phyloP scores from a whole-genome alignment of 495 filamentous ascomycete species.

The Penicillium flavigenum region DNA sequence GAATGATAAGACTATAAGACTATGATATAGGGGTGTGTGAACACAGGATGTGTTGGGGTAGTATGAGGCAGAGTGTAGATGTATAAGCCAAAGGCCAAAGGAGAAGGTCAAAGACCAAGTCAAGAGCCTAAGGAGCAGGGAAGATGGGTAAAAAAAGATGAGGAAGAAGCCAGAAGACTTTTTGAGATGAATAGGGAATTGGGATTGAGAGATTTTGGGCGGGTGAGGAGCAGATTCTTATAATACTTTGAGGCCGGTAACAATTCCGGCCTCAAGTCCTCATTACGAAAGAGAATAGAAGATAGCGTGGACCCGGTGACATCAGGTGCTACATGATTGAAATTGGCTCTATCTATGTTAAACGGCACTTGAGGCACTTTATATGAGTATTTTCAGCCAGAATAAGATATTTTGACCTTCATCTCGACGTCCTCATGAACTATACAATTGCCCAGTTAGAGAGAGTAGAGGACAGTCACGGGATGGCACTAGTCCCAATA shows the following conservation, averaged over 20 bases:
- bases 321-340: slow-evolving; percentile 10
- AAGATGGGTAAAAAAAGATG: slow-evolving; percentile 18
- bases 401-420: slow-evolving; percentile 12
- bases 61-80: slow-evolving; percentile 40
- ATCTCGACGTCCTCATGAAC: slow-evolving; percentile 22
- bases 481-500: slow-evolving; percentile 35
- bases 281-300: slow-evolving; percentile 40
- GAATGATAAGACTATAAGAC: background rate
- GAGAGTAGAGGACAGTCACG: slow-evolving; percentile 35
- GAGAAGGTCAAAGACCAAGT: slow-evolving; percentile 34
- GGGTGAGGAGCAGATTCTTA: slow-evolving; percentile 46
- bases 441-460: slow-evolving; percentile 34
- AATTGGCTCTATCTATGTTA: slow-evolving; percentile 1
- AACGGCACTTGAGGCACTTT: background rate
- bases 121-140: slow-evolving; percentile 25
- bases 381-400: background rate
- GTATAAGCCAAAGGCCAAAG: slow-evolving; percentile 21
- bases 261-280: slow-evolving; percentile 55
- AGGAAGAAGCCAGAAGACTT: slow-evolving; percentile 10
- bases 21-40: background rate
- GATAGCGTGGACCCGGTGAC: slow-evolving; percentile 28
- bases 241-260: slow-evolving; percentile 62
- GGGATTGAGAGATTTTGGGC: slow-evolving; percentile 23
- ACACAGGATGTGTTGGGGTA: background rate
- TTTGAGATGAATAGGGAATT: slow-evolving; percentile 21